These are phyloP conservation scores for Cinnamomum micranthum DNA, from an alignment of 164 flowering plant genomes.

Conservation along the genomic window DNA sequence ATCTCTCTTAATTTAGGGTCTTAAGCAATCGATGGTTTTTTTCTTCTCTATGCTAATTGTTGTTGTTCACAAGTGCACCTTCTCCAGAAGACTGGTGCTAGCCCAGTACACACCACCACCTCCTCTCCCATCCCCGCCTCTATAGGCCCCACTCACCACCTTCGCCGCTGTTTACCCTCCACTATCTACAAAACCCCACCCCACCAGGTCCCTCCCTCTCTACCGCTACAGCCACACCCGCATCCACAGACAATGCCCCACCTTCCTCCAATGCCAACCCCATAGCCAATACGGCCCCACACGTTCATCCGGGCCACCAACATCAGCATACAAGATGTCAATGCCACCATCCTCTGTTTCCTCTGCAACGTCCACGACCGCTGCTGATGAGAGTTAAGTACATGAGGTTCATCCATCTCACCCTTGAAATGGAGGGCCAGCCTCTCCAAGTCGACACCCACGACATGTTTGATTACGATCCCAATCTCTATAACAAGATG, in stretches of 20 bases:
- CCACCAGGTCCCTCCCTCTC: conserved; percentile 26
- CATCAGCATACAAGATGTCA: conserved; percentile 87
- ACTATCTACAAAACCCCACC: conserved; percentile 31
- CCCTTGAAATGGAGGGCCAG: conserved; percentile 77
- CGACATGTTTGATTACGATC: conserved; percentile 71
- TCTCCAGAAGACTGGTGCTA: conserved; percentile 62
- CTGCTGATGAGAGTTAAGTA: conserved; percentile 64
- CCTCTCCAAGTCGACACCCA: conserved; percentile 81
- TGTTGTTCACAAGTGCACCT: conserved; percentile 45
- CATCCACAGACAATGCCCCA: conserved; percentile 46
- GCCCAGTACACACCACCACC: conserved; percentile 65
- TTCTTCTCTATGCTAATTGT: neutral
- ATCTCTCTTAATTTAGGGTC: neutral
- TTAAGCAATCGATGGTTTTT: neutral
- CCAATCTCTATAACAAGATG: conserved; percentile 78
- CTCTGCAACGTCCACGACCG: conserved; percentile 61
- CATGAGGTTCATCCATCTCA: conserved; percentile 50
- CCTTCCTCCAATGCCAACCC: conserved; percentile 46
- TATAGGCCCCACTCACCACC: conserved; percentile 24
- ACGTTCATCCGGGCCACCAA: conserved; percentile 95
- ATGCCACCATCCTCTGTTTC: conserved; percentile 67
- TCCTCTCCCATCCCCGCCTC: conserved; percentile 52
- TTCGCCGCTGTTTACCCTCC: conserved; percentile 11
- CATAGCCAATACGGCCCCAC: conserved; percentile 47
- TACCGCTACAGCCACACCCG: conserved; percentile 34